phyloP scores from a whole-genome alignment of 2,329 filamentous ascomycete genomes.

The Sodiomyces alkalinus region DNA sequence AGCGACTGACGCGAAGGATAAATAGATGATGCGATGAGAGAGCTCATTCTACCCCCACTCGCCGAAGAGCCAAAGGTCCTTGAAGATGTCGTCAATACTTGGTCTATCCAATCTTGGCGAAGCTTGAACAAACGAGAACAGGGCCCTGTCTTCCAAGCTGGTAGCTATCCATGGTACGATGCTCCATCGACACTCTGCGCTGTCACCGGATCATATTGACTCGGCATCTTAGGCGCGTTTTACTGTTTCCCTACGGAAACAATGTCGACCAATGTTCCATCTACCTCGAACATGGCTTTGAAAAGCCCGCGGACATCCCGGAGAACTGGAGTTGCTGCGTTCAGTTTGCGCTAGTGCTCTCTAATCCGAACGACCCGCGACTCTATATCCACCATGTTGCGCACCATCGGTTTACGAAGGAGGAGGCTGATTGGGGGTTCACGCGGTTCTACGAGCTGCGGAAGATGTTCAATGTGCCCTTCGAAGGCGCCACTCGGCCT shows the following conservation, averaged over 20 bases:
- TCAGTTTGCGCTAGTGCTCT: slow-evolving; percentile 86
- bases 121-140: slow-evolving; percentile 64
- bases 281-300: slow-evolving; percentile 90
- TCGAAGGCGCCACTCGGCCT: slow-evolving; percentile 53
- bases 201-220: slow-evolving; percentile 9
- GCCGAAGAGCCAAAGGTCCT: slow-evolving; percentile 64
- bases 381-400: slow-evolving; percentile 69
- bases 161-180: slow-evolving; percentile 69
- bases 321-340: slow-evolving; percentile 95
- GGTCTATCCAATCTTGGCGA: slow-evolving; percentile 79
- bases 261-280: slow-evolving; percentile 88
- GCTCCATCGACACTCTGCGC: neutral
- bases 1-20: slow-evolving; percentile 1
- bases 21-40: slow-evolving; percentile 71
- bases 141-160: slow-evolving; percentile 76
- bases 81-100: slow-evolving; percentile 63
- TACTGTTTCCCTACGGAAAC: slow-evolving; percentile 93
- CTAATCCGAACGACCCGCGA: slow-evolving; percentile 86
- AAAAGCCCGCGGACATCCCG: slow-evolving; percentile 49
- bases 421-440: slow-evolving; percentile 97
- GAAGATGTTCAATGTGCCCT: slow-evolving; percentile 65
- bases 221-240: slow-evolving; percentile 51
- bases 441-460: slow-evolving; percentile 88
- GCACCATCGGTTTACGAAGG: slow-evolving; percentile 90
- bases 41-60: slow-evolving; percentile 58